Base-by-base conservation (phyloP, 1,284 basidiomycete species). In the Austroboletus novae-zelandiae region DNA sequence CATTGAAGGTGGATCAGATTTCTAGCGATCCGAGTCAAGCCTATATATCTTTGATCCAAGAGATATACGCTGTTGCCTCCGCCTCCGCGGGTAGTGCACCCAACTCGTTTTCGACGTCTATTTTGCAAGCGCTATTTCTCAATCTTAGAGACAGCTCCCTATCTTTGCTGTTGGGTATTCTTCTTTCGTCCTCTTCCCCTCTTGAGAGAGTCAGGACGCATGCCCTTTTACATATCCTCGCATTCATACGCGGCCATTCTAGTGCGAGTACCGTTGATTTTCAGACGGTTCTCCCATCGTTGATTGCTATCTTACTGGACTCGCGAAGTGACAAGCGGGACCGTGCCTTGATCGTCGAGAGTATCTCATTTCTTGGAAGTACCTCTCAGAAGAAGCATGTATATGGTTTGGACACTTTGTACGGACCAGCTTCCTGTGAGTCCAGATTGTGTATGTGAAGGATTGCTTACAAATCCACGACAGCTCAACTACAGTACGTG, bases 401-500 rank as follows among this genome's bases (percentile, higher is more conserved):
- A 1, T 97, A 94, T 69, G 91, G 82, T 9, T 83, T 89, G 58
- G 93, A 97, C 61, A 74, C 74, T 1, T 79, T 97, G 45, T 98
- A 98, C 65, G 94, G 93, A 3, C 51, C 71, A 5, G 72, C 68
- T 30, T 84, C 85, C 7, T 71, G 87, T 89, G 44, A 55, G 85
- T 72, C 1, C 47, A 46, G 14, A 2, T 20, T 43, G 27, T 43
- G 34, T 35, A 10, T 44, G 36, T 42, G 20, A 3, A 29, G 27
- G 37, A 37, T 37, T 25, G n/a, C 44, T 61, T 17, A 64, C 25
- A 14, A 48, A 30, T 43, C 32, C 45, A 18, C 29, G 3, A 51
- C 52, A 88, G 89, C 74, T 36, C 67, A 76, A 31, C 71, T 97
- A 40, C 90, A 95, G 68, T 91, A 93, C 59, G 72, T 96, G 32